phyloP scores from a whole-genome alignment of 2,329 filamentous ascomycete species.

The Polychaeton citri region DNA sequence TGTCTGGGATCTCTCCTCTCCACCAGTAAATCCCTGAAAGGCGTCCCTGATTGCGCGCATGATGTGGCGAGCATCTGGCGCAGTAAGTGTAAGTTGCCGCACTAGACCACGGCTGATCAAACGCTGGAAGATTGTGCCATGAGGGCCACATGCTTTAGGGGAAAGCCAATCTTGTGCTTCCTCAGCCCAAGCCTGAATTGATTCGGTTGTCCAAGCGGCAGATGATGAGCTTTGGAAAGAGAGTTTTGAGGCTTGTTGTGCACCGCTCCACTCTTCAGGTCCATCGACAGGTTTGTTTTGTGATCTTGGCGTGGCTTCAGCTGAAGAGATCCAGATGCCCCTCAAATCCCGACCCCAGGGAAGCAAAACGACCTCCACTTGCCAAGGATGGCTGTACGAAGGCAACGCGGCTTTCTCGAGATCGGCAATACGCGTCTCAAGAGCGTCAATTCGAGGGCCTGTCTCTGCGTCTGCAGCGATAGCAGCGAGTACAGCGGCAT shows the following conservation, averaged over 20 bases:
- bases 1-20: conserved; percentile 6
- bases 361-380: conserved; percentile 62
- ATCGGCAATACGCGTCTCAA: conserved; percentile 36
- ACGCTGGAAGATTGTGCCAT: conserved; percentile 52
- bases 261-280: conserved; percentile 35
- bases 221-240: conserved; percentile 19
- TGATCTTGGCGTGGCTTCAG: conserved; percentile 22
- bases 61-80: conserved; percentile 54
- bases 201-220: conserved; percentile 37
- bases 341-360: conserved; percentile 49
- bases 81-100: conserved; percentile 47
- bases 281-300: conserved; percentile 27
- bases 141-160: conserved; percentile 53
- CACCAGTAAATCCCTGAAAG: conserved; percentile 36
- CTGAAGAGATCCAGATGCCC: conserved; percentile 38
- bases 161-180: conserved; percentile 46
- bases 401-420: conserved; percentile 48
- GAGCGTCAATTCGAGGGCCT: conserved; percentile 30
- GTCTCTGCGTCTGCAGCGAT: conserved; percentile 24
- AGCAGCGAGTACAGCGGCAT: conserved; percentile 20
- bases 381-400: conserved; percentile 52
- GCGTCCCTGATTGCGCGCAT: conserved; percentile 48
- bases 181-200: conserved; percentile 35
- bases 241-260: conserved; percentile 7
- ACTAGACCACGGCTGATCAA: conserved; percentile 63